Conservation (phyloP, 495 filamentous ascomycete genomes). For the Trichoderma erinaceum region DNA sequence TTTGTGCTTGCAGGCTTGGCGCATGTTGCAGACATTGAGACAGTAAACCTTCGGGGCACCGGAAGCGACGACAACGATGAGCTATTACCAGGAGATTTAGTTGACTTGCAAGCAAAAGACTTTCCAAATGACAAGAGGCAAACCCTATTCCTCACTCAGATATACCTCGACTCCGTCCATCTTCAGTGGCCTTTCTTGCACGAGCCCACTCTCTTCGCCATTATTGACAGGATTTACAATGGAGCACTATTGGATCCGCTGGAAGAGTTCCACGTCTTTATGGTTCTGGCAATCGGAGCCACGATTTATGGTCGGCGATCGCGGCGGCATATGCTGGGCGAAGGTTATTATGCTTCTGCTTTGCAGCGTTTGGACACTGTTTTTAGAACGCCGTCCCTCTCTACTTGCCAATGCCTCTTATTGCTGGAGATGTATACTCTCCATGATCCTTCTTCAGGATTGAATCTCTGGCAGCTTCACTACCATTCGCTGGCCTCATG, state of each 20-base stretch:
- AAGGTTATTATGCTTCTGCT: slow-evolving; percentile 5
- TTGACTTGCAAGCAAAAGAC: slow-evolving; percentile 2
- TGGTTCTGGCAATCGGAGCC: slow-evolving; percentile 3
- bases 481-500: slow-evolving; percentile 1
- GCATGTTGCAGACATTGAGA: slow-evolving; percentile 4
- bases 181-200: not conserved
- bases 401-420: slow-evolving; percentile 2
- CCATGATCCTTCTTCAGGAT: not conserved
- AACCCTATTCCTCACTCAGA: slow-evolving; percentile 1
- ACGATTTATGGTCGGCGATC: not conserved
- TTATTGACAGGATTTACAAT: not conserved
- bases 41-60: slow-evolving; percentile 2
- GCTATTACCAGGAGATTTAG: not conserved
- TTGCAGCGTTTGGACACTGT: not conserved
- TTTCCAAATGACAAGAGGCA: slow-evolving; percentile 9
- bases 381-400: not conserved
- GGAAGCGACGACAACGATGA: not conserved
- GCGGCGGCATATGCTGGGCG: slow-evolving; percentile 9
- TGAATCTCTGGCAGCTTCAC: not conserved
- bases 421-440: slow-evolving; percentile 7
- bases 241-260: not conserved
- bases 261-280: slow-evolving; percentile 5
- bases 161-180: slow-evolving; percentile 5
- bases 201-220: not conserved
- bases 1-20: slow-evolving; percentile 3